A percentile compares a stretch with the other conserved stretches of the same genome.
phyloP scores from a whole-genome alignment of 257 asterid species.

The Capsicum baccatum region DNA sequence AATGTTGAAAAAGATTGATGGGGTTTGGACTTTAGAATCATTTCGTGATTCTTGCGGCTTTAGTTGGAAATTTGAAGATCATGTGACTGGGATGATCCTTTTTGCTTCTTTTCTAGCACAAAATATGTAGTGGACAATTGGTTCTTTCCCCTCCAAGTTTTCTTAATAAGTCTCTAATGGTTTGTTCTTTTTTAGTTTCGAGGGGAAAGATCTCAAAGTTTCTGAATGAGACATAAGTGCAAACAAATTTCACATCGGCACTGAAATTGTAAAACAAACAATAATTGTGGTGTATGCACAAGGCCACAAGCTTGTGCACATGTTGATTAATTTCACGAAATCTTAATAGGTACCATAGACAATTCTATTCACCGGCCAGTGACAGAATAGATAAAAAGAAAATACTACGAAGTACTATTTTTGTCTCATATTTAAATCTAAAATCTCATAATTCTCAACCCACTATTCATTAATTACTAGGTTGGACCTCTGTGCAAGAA shows the following conservation, averaged over 20 bases:
- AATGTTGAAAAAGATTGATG: constrained; percentile 14
- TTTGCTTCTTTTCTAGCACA: background rate
- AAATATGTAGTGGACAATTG: background rate
- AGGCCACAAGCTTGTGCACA: no score
- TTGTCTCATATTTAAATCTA: no score
- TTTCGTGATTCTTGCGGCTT: background rate
- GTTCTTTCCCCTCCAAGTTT: background rate
- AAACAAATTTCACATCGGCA: background rate
- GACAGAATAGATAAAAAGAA: no score
- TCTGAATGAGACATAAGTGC: background rate
- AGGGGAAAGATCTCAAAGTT: background rate
- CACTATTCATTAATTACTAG: no score
- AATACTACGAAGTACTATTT: no score
- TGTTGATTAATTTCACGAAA: no score
- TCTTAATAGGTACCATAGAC: no score
- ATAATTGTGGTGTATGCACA: no score
- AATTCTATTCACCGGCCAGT: no score
- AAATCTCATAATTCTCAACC: no score
- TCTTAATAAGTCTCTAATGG: background rate
- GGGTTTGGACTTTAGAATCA: background rate
- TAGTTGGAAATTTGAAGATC: background rate
- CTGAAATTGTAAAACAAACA: background rate
- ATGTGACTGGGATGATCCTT: background rate
- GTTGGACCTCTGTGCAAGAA: no score
- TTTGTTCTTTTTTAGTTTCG: background rate